phyloP scores from a whole-genome alignment of 257 asterid genomes.

The Solanum appendiculatum region DNA sequence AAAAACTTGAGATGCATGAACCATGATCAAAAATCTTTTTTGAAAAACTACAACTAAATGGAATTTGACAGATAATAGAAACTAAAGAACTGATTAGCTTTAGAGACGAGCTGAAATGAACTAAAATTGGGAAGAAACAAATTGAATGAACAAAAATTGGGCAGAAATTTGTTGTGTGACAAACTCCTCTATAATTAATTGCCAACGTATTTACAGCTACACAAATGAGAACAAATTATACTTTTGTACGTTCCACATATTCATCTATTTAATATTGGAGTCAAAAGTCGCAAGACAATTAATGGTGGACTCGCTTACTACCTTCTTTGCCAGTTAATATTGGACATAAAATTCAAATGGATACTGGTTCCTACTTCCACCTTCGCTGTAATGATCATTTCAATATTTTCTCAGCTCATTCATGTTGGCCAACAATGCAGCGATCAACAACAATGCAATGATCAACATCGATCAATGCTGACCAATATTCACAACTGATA shows the following conservation, averaged over 20 bases:
- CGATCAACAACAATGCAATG: too few relatives aligned
- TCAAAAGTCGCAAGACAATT: background rate
- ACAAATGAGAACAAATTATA: too few relatives aligned
- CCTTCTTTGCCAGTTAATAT: background rate
- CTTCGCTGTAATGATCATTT: conserved; percentile 93
- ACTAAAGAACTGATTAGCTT: too few relatives aligned
- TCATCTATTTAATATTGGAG: background rate
- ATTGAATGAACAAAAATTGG: too few relatives aligned
- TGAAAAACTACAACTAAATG: too few relatives aligned
- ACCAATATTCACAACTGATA: background rate
- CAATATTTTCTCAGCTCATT: conserved; percentile 74
- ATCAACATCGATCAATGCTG: too few relatives aligned
- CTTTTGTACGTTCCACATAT: background rate
- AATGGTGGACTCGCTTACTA: background rate
- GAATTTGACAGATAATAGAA: too few relatives aligned
- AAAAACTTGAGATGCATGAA: too few relatives aligned
- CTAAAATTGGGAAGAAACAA: too few relatives aligned
- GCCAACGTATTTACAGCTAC: background rate
- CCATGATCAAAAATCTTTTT: too few relatives aligned
- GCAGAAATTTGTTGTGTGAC: background rate
- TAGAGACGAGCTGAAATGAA: too few relatives aligned
- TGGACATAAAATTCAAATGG: conserved; percentile 72
- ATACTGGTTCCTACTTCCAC: conserved; percentile 74
- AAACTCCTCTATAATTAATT: too few relatives aligned
- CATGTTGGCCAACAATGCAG: conserved; percentile 39